Percentiles rank a stretch among this genome's conserved stretches.
Conservation (phyloP, 768 basidiomycete species). For the Termitomyces heimii region DNA sequence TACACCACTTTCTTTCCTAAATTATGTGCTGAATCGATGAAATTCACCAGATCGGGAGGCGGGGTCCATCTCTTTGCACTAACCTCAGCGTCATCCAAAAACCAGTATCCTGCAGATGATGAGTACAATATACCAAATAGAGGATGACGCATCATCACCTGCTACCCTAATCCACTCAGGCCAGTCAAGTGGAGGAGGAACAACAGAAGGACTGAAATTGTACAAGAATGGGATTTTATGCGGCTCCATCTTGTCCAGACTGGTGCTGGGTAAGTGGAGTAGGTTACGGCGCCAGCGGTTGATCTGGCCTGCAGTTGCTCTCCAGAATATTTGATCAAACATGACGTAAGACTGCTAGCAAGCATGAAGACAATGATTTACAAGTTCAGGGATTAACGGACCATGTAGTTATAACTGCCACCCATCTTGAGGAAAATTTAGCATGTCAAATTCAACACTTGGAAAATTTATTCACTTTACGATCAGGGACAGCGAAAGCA, state of each 20-base stretch:
- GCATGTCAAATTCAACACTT: neutral
- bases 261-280: constrained; percentile 74
- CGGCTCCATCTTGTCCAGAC: constrained; percentile 91
- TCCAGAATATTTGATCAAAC: constrained; percentile 99
- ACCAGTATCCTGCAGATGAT: constrained; percentile 81
- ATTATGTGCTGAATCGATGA: constrained; percentile 74
- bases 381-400: constrained; percentile 23
- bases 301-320: constrained; percentile 88
- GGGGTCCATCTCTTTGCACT: constrained; percentile 87
- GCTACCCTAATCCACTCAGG: constrained; percentile 97
- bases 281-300: constrained; percentile 87
- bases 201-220: constrained; percentile 89
- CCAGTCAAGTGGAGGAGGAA: constrained; percentile 96
- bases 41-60: constrained; percentile 70
- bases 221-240: constrained; percentile 98
- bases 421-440: constrained; percentile 65
- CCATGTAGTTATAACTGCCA: constrained; percentile 98
- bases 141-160: constrained; percentile 33
- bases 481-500: constrained; percentile 95
- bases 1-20: constrained; percentile 89
- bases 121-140: neutral
- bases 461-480: constrained; percentile 48
- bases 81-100: constrained; percentile 89
- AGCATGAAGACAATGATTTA: constrained; percentile 3
- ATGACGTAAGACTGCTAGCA: constrained; percentile 76